These are phyloP conservation scores for Ustilago hordei DNA, from an alignment of 1,284 basidiomycete genomes.

Conservation along the genomic window DNA sequence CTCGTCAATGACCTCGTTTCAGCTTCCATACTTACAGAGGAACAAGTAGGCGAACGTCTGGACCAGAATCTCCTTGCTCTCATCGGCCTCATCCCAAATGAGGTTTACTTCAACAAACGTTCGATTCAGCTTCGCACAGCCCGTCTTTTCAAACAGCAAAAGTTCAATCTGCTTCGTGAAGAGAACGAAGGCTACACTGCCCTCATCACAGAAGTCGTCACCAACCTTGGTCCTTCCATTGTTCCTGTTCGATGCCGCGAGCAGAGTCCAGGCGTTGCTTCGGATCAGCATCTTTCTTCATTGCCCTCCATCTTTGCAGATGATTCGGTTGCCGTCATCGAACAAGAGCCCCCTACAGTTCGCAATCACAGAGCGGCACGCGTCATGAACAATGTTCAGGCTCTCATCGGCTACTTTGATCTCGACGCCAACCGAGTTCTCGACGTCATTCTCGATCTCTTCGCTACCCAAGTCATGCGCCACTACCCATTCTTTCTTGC, in stretches of 20 bases:
- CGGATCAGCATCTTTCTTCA: neutral
- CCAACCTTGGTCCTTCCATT: conserved; percentile 79
- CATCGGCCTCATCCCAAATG: conserved; percentile 53
- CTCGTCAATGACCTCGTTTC: conserved; percentile 37
- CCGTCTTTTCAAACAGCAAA: conserved; percentile 88
- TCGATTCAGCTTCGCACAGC: conserved; percentile 65
- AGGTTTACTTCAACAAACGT: conserved; percentile 55
- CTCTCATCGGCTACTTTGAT: conserved; percentile 81
- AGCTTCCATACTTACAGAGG: conserved; percentile 18
- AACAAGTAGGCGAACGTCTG: conserved; percentile 34
- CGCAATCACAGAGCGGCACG: conserved; percentile 60
- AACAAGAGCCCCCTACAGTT: conserved; percentile 47
- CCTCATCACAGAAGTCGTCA: conserved; percentile 84
- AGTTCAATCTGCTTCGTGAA: conserved; percentile 96
- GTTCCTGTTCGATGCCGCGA: conserved; percentile 72
- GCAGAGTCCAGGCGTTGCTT: conserved; percentile 9
- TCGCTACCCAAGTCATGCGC: conserved; percentile 81
- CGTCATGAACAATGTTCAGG: conserved; percentile 65
- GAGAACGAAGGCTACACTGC: conserved; percentile 97
- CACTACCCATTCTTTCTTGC: conserved; percentile 94
- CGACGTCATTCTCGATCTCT: conserved; percentile 91
- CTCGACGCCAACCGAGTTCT: conserved; percentile 93
- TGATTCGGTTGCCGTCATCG: conserved; percentile 42
- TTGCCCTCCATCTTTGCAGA: conserved; percentile 12
- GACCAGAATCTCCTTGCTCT: conserved; percentile 56